Evolutionary conservation across 352 stramenopile genomes (phyloP).

Genomic region (Phytopythium ostracodes): DNA sequence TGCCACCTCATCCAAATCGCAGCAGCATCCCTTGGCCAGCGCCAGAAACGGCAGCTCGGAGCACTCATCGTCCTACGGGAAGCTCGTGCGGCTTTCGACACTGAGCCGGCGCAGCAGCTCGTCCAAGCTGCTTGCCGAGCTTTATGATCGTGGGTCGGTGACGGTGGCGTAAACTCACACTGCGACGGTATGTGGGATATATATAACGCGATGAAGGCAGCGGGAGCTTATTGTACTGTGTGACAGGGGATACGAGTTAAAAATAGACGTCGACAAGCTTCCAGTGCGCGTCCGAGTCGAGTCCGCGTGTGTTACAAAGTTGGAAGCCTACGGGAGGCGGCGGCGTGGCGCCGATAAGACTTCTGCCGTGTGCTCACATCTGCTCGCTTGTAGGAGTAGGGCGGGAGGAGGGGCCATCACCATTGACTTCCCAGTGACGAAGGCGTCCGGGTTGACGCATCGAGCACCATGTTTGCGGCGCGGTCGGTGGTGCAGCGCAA

Average conservation of each 20-base stretch:
- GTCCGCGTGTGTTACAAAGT: not conserved
- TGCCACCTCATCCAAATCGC: not conserved
- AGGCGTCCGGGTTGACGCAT: too few relatives aligned
- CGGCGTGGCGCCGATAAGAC: too few relatives aligned
- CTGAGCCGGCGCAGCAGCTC: slow-evolving; percentile 21
- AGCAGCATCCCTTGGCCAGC: not conserved
- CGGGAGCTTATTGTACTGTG: not conserved
- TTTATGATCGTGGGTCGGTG: not conserved
- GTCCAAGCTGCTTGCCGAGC: slow-evolving; percentile 4
- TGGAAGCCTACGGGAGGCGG: not conserved
- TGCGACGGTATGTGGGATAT: not conserved
- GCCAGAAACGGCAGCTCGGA: slow-evolving; percentile 12
- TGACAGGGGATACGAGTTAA: not conserved
- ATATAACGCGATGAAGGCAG: not conserved
- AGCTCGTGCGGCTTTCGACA: slow-evolving; percentile 14
- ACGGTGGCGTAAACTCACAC: not conserved
- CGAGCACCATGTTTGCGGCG: slow-evolving; percentile 20
- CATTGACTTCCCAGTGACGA: not conserved
- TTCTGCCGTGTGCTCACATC: too few relatives aligned
- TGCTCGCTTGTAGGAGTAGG: not conserved
- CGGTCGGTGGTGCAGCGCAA: slow-evolving; percentile 19
- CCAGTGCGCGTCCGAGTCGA: not conserved
- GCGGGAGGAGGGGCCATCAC: not conserved
- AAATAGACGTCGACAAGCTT: not conserved
- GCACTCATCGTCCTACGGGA: slow-evolving; percentile 17